Percentiles rank a stretch among this genome's conserved stretches.
These are phyloP conservation scores for Blechomonas ayalai DNA, from an alignment of 208 protist species.

Conservation along the genomic window DNA sequence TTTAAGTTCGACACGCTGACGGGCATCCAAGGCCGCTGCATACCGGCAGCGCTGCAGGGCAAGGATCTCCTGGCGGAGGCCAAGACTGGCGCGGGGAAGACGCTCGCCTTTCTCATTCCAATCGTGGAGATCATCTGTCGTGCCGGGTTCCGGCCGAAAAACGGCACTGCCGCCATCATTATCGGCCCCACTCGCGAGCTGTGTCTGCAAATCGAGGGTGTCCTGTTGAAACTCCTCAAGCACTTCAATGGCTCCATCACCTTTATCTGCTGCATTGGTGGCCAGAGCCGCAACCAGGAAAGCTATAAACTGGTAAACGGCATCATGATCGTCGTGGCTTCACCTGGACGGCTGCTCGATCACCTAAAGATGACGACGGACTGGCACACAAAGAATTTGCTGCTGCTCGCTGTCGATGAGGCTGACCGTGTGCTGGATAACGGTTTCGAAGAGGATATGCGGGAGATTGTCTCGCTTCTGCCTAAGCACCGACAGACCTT, in stretches of 20 bases:
- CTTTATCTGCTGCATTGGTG: constrained; percentile 87
- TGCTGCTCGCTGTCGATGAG: constrained; percentile 98
- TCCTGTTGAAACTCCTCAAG: constrained; percentile 91
- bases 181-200: constrained; percentile 99
- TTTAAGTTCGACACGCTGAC: constrained; percentile 95
- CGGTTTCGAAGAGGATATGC: constrained; percentile 98
- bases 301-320: constrained; percentile 83
- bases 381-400: constrained; percentile 96
- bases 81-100: constrained; percentile 96
- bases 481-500: constrained; percentile 96
- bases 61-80: constrained; percentile 90
- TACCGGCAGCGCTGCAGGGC: constrained; percentile 84
- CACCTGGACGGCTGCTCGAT: constrained; percentile 96
- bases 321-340: constrained; percentile 88
- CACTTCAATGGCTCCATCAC: constrained; percentile 87
- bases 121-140: constrained; percentile 96
- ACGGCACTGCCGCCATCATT: constrained; percentile 96
- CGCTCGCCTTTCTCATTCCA: constrained; percentile 98
- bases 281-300: constrained; percentile 86
- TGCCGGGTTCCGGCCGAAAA: constrained; percentile 93
- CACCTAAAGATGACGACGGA: constrained; percentile 97
- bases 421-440: constrained; percentile 98
- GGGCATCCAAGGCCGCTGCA: constrained; percentile 91
- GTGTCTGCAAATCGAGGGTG: constrained; percentile 97
- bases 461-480: constrained; percentile 98